phyloP scores from a whole-genome alignment of 441 rosid species.

The Eruca vesicaria region DNA sequence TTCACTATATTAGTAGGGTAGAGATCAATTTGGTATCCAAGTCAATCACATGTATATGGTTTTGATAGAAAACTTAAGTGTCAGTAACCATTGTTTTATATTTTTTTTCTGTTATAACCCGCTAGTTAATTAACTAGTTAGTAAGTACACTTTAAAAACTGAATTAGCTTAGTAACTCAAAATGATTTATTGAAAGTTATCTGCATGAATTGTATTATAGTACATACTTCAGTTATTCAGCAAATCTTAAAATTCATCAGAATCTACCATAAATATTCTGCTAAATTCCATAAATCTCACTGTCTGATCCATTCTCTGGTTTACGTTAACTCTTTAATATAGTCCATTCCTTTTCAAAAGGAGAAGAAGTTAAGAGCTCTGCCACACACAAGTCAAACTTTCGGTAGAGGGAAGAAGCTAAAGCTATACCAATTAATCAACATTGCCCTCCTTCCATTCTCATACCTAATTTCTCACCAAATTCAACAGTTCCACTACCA shows the following conservation, averaged over 20 bases:
- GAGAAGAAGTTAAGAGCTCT: not conserved
- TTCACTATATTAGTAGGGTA: conserved; percentile 5
- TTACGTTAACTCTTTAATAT: not conserved
- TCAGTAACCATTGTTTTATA: not conserved
- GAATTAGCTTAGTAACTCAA: not conserved
- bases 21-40: not conserved
- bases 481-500: not conserved
- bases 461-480: conserved; percentile 12
- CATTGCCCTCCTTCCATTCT: not conserved
- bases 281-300: not conserved
- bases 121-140: too few species aligned
- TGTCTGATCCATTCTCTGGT: not conserved
- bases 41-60: not conserved
- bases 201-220: not conserved
- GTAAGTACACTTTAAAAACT: not conserved
- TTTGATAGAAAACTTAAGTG: not conserved
- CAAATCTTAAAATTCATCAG: not conserved
- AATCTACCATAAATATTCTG: not conserved
- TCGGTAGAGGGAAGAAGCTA: conserved; percentile 4
- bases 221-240: not conserved
- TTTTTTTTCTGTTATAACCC: not conserved
- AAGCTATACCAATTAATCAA: not conserved
- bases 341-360: not conserved
- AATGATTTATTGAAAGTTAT: too few species aligned
- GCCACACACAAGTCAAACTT: conserved; percentile 19